These are phyloP conservation scores for Lepiota venenata DNA, from an alignment of 768 basidiomycete genomes.

Conservation along the genomic window DNA sequence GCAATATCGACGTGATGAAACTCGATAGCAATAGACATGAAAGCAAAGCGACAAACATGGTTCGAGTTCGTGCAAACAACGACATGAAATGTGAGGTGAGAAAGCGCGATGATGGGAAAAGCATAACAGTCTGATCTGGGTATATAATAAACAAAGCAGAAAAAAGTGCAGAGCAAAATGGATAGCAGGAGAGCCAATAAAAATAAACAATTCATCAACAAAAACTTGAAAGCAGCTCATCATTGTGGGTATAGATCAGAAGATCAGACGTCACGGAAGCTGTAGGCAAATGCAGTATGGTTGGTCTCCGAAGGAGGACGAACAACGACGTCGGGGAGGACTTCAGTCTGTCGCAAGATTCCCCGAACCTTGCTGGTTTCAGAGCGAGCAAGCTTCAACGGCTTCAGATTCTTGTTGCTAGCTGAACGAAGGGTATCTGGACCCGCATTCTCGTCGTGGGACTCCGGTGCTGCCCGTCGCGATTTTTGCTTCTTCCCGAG, in stretches of 20 bases:
- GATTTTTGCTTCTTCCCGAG: slow-evolving; percentile 53
- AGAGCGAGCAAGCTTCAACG: slow-evolving; percentile 55
- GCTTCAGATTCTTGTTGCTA: slow-evolving; percentile 50
- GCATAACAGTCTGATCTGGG: neutral
- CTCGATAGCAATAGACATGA: slow-evolving; percentile 11
- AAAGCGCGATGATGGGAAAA: slow-evolving; percentile 4
- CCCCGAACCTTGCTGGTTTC: slow-evolving; percentile 64
- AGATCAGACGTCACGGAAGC: slow-evolving; percentile 36
- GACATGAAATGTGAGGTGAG: slow-evolving; percentile 6
- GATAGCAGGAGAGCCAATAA: neutral
- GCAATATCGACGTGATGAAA: slow-evolving; percentile 10
- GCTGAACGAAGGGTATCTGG: slow-evolving; percentile 23
- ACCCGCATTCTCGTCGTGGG: slow-evolving; percentile 39
- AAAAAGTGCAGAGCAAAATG: neutral
- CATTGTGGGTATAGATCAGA: slow-evolving; percentile 11
- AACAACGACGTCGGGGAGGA: slow-evolving; percentile 58
- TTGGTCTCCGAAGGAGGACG: slow-evolving; percentile 55
- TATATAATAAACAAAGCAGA: too few relatives aligned
- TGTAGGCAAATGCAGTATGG: slow-evolving; percentile 40
- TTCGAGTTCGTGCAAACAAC: slow-evolving; percentile 4
- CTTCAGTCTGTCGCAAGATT: slow-evolving; percentile 49
- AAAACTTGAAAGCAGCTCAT: slow-evolving; percentile 5
- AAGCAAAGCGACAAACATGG: slow-evolving; percentile 11
- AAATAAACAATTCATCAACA: slow-evolving; percentile 7
- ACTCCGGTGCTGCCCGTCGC: slow-evolving; percentile 23